Base-by-base conservation (phyloP, 257 asterid species). In the Salvia rosmarinus region DNA sequence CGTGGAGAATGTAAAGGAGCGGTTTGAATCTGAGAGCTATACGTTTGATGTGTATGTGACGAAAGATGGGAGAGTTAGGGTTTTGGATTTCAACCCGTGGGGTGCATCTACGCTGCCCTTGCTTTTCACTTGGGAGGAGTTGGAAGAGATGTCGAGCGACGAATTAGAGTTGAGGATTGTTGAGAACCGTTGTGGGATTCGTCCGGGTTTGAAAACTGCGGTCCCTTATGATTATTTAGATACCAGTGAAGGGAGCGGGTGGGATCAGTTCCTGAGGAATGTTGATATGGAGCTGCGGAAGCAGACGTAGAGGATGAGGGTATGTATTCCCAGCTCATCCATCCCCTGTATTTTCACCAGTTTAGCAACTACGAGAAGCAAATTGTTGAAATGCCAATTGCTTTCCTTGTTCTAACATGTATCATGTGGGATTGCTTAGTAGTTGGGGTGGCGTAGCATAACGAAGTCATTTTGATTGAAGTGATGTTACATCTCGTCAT, bases 81-180 rank as follows among this genome's bases (percentile, higher is more conserved):
- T 94, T 47, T 65, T 94, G 74, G 97, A 94, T 86, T 94, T 94
- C 75, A 94, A 89, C 71, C 90, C 99, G 42, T 94, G 99, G 99
- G 87, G 95, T 44, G 96, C 81, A 11, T 81, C 86, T 25, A 94
- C 99, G 49, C 86, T 90, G 54, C 87, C 96, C 0, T 68, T 93
- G 84, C 55, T 93, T 80, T 93, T 83, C 62, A 65, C 78, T 21
- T 94, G 96, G 97, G 97, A 88, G 23, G 96, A 94, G 60, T 77
- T 94, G 84, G 96, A 89, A 61, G 88, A 75, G 75, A 72, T 64
- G 39, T 49, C 60, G 76, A 16, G 35, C 35, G 0, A 21, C 17
- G 70, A 35, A 9, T 56, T 79, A 74, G 96, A 90, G 82, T 83
- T 94, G 19, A 81, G 92, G 79, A 75, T 88, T 28, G 86, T 89